Percentiles rank a stretch among this genome's conserved stretches.
Evolutionary conservation across 139 green algal species (phyloP).

Genomic region (Pedinophyceae sp.): DNA sequence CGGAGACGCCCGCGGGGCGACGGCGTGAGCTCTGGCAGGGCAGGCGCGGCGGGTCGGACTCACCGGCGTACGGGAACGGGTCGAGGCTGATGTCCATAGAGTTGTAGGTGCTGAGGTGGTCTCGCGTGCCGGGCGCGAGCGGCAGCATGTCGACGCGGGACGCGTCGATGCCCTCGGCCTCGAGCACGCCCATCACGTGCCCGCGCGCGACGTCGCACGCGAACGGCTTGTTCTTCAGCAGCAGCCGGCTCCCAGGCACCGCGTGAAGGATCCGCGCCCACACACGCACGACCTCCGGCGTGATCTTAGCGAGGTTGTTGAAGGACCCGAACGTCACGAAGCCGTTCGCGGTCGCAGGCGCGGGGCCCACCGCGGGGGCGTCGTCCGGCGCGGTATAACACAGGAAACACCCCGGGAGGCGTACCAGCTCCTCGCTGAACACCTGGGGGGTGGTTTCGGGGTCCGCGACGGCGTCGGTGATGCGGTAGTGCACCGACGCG

Average conservation of each 20-base stretch:
- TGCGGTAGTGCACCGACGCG: conserved; percentile 63
- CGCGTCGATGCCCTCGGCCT: conserved; percentile 33
- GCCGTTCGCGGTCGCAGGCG: conserved; percentile 46
- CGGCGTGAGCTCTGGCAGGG: conserved; percentile 54
- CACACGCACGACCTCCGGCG: conserved; percentile 28
- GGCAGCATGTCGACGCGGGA: conserved; percentile 78
- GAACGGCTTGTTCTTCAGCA: conserved; percentile 97
- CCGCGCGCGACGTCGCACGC: conserved; percentile 45
- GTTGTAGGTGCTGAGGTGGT: conserved; percentile 70
- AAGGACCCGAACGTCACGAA: conserved; percentile 95
- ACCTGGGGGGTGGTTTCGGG: conserved; percentile 31
- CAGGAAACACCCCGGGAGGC: conserved; percentile 83
- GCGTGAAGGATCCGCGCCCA: conserved; percentile 18
- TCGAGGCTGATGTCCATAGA: conserved; percentile 81
- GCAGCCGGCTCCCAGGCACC: conserved; percentile 54
- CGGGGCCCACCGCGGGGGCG: conserved; percentile 50
- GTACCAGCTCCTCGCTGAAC: conserved; percentile 68
- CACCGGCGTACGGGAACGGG: conserved; percentile 89
- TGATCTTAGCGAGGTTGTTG: conserved; percentile 95
- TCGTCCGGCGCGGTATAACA: conserved; percentile 84
- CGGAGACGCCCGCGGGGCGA: background rate
- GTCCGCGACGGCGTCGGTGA: conserved; percentile 51
- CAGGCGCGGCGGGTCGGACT: conserved; percentile 90
- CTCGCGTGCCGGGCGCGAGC: conserved; percentile 41
- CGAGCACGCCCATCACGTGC: conserved; percentile 22